Evolutionary conservation across 768 basidiomycete species (phyloP).

Genomic region (Paxillus involutus): DNA sequence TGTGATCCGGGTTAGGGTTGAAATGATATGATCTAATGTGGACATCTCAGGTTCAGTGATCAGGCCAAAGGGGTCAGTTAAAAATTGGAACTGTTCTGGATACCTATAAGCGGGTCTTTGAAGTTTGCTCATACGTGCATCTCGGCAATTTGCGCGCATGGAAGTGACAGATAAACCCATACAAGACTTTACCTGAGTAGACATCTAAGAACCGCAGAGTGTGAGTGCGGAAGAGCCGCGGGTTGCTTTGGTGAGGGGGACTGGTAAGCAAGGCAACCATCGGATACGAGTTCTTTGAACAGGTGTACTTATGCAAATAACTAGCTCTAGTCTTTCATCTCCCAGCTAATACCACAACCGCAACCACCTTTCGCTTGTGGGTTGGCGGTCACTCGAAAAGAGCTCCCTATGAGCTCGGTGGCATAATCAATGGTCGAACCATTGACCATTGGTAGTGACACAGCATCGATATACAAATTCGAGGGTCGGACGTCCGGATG

Average conservation of each 20-base stretch:
- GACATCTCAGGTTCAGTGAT: no score
- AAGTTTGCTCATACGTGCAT: not conserved
- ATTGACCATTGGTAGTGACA: slow-evolving; percentile 81
- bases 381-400: slow-evolving; percentile 80
- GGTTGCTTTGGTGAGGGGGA: no score
- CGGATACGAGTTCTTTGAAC: not conserved
- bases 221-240: no score
- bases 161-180: not conserved
- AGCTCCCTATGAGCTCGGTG: slow-evolving; percentile 93
- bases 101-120: no score
- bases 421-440: slow-evolving; percentile 90
- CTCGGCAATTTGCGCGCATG: not conserved
- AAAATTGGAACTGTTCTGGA: no score
- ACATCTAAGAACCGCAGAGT: no score
- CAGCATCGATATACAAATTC: slow-evolving; percentile 80
- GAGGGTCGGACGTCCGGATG: slow-evolving; percentile 71
- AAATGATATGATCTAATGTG: no score
- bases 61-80: no score
- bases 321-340: slow-evolving; percentile 52
- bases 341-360: slow-evolving; percentile 97
- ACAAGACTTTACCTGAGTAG: no score
- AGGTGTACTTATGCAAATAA: not conserved
- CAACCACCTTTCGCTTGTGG: slow-evolving; percentile 93
- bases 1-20: no score
- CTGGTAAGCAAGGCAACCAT: no score